Evolutionary conservation across 2,329 filamentous ascomycete species (phyloP).

Genomic region (Huntiella decipiens): DNA sequence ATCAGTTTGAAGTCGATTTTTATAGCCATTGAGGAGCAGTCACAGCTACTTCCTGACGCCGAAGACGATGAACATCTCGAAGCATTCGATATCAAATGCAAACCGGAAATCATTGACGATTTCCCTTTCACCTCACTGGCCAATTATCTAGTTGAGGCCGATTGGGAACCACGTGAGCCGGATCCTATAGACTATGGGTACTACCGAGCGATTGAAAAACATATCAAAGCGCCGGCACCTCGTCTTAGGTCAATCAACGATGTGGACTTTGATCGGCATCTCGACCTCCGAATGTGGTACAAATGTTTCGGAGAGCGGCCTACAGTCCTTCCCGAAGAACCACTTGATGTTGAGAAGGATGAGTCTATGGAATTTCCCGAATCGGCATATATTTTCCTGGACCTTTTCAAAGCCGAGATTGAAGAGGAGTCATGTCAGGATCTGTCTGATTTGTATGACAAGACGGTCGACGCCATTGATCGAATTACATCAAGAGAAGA

Average conservation of each 20-base stretch:
- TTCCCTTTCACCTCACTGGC: neutral
- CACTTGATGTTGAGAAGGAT: conserved; percentile 6
- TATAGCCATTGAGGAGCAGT: conserved; percentile 1
- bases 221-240: conserved; percentile 2
- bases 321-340: conserved; percentile 6
- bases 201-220: neutral
- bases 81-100: conserved; percentile 1
- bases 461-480: neutral
- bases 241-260: neutral
- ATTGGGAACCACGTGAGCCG: neutral
- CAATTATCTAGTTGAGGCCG: conserved; percentile 1
- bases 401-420: conserved; percentile 2
- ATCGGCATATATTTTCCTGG: neutral
- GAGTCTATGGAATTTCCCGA: conserved; percentile 9
- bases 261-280: neutral
- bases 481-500: neutral
- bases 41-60: neutral
- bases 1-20: conserved; percentile 1
- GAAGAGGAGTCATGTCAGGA: conserved; percentile 4
- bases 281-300: conserved; percentile 1
- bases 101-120: neutral
- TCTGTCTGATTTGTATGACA: neutral
- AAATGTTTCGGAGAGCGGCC: neutral
- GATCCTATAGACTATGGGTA: neutral
- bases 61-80: conserved; percentile 4